phyloP scores from a whole-genome alignment of 345 rosid genomes.

The Syzygium aqueum region DNA sequence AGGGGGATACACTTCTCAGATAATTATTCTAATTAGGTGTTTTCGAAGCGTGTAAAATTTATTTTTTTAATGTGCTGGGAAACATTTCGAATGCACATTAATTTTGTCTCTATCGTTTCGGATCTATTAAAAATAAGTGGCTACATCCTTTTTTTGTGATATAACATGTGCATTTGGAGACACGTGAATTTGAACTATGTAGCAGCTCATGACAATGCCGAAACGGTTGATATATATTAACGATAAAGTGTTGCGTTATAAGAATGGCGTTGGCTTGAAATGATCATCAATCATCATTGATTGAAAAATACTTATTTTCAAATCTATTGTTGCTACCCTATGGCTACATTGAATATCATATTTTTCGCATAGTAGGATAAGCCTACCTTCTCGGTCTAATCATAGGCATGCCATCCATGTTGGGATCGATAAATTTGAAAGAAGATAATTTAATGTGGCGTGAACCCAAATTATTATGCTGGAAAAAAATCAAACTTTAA shows the following conservation, averaged over 20 bases:
- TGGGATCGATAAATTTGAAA: not conserved
- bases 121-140: not conserved
- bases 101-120: not conserved
- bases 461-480: not conserved
- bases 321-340: not conserved
- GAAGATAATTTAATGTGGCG: not conserved
- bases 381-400: not conserved
- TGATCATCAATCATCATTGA: not conserved
- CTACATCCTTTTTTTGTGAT: not conserved
- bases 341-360: not conserved
- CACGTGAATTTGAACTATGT: not conserved
- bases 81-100: rapidly evolving
- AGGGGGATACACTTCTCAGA: not conserved
- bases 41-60: not conserved
- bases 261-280: not conserved
- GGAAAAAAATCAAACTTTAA: not conserved
- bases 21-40: not conserved
- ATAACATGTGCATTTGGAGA: not conserved
- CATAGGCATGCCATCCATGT: not conserved
- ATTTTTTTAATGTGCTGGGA: not conserved
- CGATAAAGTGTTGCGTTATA: not conserved
- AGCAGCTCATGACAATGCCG: not conserved
- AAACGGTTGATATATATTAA: not conserved
- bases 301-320: not conserved
- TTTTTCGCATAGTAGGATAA: not conserved